A percentile compares a stretch with the other conserved stretches of the same genome.
Evolutionary conservation across 2,329 filamentous ascomycete species (phyloP).

Genomic region (Bisporella sp.): DNA sequence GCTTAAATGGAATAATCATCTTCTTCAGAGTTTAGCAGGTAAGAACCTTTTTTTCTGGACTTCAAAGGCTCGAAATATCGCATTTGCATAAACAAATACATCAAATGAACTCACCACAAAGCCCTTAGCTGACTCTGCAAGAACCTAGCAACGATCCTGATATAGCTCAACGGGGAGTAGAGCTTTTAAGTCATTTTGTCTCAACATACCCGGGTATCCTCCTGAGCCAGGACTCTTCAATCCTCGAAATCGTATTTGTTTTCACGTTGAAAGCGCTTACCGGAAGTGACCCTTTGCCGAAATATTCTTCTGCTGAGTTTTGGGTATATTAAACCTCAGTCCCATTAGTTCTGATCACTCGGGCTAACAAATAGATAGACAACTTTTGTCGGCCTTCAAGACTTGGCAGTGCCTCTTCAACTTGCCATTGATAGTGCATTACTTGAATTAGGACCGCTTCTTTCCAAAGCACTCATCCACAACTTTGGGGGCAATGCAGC

Average conservation of each 20-base stretch:
- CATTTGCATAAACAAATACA: too few species aligned
- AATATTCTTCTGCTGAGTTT: conserved; percentile 65
- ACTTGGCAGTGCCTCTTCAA: conserved; percentile 27
- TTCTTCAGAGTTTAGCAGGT: conserved; percentile 58
- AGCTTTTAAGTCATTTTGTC: conserved; percentile 61
- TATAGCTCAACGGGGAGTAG: conserved; percentile 65
- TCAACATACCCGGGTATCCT: conserved; percentile 54
- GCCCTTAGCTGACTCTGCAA: too few species aligned
- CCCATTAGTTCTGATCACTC: conserved; percentile 2
- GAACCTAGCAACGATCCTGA: conserved; percentile 61
- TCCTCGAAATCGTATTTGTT: conserved; percentile 60
- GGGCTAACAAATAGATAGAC: conserved; percentile 31
- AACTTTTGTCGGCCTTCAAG: conserved; percentile 43
- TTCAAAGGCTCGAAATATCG: too few species aligned
- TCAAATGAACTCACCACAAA: too few species aligned
- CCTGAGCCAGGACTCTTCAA: conserved; percentile 48
- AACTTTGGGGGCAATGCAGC: conserved; percentile 64
- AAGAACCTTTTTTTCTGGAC: conserved; percentile 18
- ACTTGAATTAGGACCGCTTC: conserved; percentile 50
- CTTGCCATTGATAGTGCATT: conserved; percentile 43
- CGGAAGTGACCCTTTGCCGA: conserved; percentile 67
- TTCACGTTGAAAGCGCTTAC: conserved; percentile 66
- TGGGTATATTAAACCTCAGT: conserved; percentile 46
- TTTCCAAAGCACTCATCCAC: conserved; percentile 52
- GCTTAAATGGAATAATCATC: conserved; percentile 53